These are phyloP conservation scores for Magnusiomyces paraingens DNA, from an alignment of 1,139 yeast genomes.

Conservation along the genomic window DNA sequence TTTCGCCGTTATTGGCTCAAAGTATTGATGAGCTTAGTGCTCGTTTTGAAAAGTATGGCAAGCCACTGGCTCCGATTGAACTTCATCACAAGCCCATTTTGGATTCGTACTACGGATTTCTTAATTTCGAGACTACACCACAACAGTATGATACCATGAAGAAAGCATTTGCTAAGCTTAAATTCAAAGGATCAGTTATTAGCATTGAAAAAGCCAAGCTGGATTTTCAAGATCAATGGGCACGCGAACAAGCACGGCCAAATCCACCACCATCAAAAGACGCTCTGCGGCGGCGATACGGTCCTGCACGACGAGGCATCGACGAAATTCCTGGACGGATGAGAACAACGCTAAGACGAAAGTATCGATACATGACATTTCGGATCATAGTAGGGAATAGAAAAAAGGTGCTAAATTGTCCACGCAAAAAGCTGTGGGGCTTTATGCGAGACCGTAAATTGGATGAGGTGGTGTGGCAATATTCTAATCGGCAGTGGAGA, in stretches of 20 bases:
- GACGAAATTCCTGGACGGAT: constrained; percentile 58
- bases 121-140: constrained; percentile 49
- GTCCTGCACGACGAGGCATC: constrained; percentile 38
- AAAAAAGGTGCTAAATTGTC: constrained; percentile 50
- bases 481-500: constrained; percentile 65
- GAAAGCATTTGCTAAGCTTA: constrained; percentile 57
- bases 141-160: constrained; percentile 45
- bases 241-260: constrained; percentile 34
- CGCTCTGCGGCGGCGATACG: constrained; percentile 39
- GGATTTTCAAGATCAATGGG: constrained; percentile 42
- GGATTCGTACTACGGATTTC: constrained; percentile 59
- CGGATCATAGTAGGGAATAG: constrained; percentile 56
- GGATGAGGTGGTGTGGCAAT: constrained; percentile 58
- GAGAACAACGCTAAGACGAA: constrained; percentile 49
- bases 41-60: constrained; percentile 49
- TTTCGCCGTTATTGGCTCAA: constrained; percentile 48
- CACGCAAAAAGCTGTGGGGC: constrained; percentile 87
- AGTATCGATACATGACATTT: constrained; percentile 52
- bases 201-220: constrained; percentile 46
- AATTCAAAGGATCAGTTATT: constrained; percentile 67
- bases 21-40: constrained; percentile 39
- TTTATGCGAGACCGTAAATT: constrained; percentile 57
- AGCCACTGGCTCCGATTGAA: constrained; percentile 39
- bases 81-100: constrained; percentile 43
- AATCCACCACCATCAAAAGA: constrained; percentile 35